Evolutionary conservation across 805 yeast genomes (phyloP).

Genomic region (Hanseniaspora valbyensis): DNA sequence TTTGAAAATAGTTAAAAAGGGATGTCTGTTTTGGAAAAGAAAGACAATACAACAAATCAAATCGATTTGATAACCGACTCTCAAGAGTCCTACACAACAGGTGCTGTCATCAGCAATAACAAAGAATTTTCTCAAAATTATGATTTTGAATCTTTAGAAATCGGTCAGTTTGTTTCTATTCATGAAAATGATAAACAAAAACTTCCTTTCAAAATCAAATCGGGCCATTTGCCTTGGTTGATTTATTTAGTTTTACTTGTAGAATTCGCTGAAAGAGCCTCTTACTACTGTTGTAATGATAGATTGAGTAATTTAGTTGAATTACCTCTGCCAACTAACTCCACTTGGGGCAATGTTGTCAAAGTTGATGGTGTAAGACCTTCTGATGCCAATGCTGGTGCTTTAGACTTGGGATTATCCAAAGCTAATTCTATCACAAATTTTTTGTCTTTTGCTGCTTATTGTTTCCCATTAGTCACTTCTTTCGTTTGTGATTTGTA

Average conservation of each 20-base stretch:
- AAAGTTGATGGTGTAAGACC: slow-evolving; percentile 19
- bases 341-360: slow-evolving; percentile 24
- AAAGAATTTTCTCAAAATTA: not conserved
- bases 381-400: slow-evolving; percentile 34
- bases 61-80: not conserved
- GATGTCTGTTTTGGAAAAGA: not conserved
- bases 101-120: too few relatives aligned
- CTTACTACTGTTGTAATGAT: slow-evolving; percentile 68
- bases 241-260: slow-evolving; percentile 50
- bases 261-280: slow-evolving; percentile 71
- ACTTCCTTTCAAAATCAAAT: slow-evolving; percentile 3
- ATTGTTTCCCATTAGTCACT: slow-evolving; percentile 66
- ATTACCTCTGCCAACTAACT: slow-evolving; percentile 34
- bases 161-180: not conserved
- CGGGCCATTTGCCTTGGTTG: slow-evolving; percentile 39
- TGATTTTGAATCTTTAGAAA: not conserved
- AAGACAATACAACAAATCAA: not conserved
- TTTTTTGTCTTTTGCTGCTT: slow-evolving; percentile 74
- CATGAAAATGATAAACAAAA: slow-evolving; percentile 1
- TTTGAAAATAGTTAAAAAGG: too few relatives aligned
- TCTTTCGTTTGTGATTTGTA: slow-evolving; percentile 66
- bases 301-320: slow-evolving; percentile 75
- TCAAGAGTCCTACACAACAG: not conserved
- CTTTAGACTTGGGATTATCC: slow-evolving; percentile 46
- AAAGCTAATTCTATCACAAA: slow-evolving; percentile 64